Evolutionary conservation across 192 early-diverging fungal species (phyloP).

Genomic region (Glomus cerebriforme): DNA sequence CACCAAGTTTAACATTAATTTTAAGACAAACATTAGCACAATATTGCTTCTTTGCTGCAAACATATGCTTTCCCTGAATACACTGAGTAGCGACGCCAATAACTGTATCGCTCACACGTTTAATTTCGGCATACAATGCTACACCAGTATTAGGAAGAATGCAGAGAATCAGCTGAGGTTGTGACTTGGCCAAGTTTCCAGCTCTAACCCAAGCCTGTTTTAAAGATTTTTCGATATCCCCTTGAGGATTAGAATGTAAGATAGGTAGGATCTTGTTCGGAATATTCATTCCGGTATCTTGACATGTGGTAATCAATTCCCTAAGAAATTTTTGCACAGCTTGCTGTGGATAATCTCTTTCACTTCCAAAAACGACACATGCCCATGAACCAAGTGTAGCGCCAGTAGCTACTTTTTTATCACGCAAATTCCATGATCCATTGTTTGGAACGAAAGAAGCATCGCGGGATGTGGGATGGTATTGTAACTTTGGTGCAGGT

Average conservation of each 20-base stretch:
- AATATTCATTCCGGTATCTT: constrained; percentile 68
- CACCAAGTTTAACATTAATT: constrained; percentile 78
- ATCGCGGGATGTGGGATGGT: constrained; percentile 43
- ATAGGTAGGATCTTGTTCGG: constrained; percentile 50
- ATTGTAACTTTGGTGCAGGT: constrained; percentile 9
- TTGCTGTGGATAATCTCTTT: constrained; percentile 62
- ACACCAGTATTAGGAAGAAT: constrained; percentile 71
- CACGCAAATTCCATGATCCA: constrained; percentile 88
- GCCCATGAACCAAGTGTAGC: constrained; percentile 77
- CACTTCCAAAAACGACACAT: constrained; percentile 74
- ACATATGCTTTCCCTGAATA: constrained; percentile 67
- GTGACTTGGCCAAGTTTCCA: constrained; percentile 49
- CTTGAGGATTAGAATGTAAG: constrained; percentile 55
- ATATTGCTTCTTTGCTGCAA: constrained; percentile 80
- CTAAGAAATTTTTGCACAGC: constrained; percentile 67
- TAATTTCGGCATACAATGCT: constrained; percentile 72
- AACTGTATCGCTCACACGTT: constrained; percentile 62
- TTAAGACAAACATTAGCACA: constrained; percentile 93
- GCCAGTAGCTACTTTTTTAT: constrained; percentile 76
- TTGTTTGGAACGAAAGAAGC: constrained; percentile 55
- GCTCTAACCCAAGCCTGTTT: constrained; percentile 73
- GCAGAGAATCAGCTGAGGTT: constrained; percentile 37
- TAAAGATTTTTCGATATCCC: constrained; percentile 70
- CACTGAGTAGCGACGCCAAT: constrained; percentile 45
- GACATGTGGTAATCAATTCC: constrained; percentile 69